A percentile compares a stretch with the other conserved stretches of the same genome.
phyloP scores from a whole-genome alignment of 2,329 filamentous ascomycete genomes.

The Aspergillus uvarum region DNA sequence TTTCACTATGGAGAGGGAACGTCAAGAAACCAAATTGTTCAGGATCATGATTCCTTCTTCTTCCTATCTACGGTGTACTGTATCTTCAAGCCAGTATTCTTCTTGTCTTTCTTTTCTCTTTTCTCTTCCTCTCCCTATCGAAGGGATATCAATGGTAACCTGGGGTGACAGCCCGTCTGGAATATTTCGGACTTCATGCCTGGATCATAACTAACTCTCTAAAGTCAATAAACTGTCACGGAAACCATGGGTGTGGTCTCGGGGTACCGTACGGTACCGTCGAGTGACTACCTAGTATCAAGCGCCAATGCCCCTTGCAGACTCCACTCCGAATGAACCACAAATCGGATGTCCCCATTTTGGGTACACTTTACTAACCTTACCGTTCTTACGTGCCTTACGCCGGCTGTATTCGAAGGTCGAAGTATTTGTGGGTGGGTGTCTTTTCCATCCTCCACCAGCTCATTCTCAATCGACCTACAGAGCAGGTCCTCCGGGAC shows the following conservation, averaged over 20 bases:
- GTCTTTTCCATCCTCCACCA: neutral
- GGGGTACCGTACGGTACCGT: slow-evolving; percentile 20
- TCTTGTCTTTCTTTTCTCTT: neutral
- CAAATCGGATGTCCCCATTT: slow-evolving; percentile 15
- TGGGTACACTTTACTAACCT: slow-evolving; percentile 5
- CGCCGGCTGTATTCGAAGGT: neutral
- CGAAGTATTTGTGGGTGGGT: neutral
- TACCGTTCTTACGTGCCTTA: slow-evolving; percentile 10
- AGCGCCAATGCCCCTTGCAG: slow-evolving; percentile 21
- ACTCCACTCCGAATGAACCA: slow-evolving; percentile 13
- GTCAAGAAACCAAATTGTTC: neutral
- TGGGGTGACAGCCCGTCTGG: neutral
- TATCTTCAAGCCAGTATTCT: neutral
- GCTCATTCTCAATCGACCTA: neutral
- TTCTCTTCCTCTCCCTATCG: neutral
- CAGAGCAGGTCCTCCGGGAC: neutral
- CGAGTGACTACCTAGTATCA: slow-evolving; percentile 8
- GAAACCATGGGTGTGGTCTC: slow-evolving; percentile 16
- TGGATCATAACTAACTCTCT: slow-evolving; percentile 2
- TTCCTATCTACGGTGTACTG: neutral
- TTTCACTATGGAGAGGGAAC: neutral
- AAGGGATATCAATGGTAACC: neutral
- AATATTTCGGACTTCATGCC: neutral
- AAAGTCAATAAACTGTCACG: slow-evolving; percentile 17
- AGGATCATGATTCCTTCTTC: neutral